Conservation (phyloP, 2,329 filamentous ascomycete genomes). For the Venturia oleaginea region DNA sequence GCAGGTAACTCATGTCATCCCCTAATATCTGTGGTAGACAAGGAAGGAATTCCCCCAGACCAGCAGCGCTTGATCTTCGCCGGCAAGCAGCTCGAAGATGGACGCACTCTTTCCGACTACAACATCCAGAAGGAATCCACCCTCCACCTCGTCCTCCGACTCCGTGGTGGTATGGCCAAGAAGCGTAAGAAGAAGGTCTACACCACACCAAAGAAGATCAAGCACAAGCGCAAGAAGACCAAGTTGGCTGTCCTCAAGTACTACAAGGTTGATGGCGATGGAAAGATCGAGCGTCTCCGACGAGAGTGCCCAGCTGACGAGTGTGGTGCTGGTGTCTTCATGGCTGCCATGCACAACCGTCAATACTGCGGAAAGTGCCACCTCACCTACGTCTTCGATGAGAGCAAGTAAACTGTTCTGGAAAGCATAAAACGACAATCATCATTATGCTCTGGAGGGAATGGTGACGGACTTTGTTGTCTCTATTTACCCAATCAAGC, state of each 20-base stretch:
- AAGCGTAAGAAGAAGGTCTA: slow-evolving; percentile 99
- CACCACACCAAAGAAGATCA: slow-evolving; percentile 99
- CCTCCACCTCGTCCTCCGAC: slow-evolving; percentile 53
- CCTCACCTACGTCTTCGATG: slow-evolving; percentile 63
- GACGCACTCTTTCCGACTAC: slow-evolving; percentile 85
- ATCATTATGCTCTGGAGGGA: background rate
- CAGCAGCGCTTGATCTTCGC: slow-evolving; percentile 92
- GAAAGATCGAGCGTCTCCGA: slow-evolving; percentile 98
- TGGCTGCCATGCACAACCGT: slow-evolving; percentile 99
- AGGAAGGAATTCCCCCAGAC: slow-evolving; percentile 83
- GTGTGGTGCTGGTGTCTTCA: slow-evolving; percentile 99
- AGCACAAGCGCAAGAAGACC: slow-evolving; percentile 99
- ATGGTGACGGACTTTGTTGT: background rate
- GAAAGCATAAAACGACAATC: background rate
- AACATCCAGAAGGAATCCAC: slow-evolving; percentile 79
- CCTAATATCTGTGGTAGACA: slow-evolving; percentile 31
- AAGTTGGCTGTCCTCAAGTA: slow-evolving; percentile 99
- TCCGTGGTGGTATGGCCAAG: slow-evolving; percentile 66
- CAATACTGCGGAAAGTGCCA: slow-evolving; percentile 83
- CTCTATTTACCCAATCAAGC: background rate
- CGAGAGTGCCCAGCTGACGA: slow-evolving; percentile 92
- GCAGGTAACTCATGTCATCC: background rate
- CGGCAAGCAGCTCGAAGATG: slow-evolving; percentile 88
- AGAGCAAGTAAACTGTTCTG: slow-evolving; percentile 44
- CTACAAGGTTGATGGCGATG: slow-evolving; percentile 99